A percentile compares a stretch with the other conserved stretches of the same genome.
Conservation (phyloP, 257 asterid species). For the Fraxinus pennsylvanica region DNA sequence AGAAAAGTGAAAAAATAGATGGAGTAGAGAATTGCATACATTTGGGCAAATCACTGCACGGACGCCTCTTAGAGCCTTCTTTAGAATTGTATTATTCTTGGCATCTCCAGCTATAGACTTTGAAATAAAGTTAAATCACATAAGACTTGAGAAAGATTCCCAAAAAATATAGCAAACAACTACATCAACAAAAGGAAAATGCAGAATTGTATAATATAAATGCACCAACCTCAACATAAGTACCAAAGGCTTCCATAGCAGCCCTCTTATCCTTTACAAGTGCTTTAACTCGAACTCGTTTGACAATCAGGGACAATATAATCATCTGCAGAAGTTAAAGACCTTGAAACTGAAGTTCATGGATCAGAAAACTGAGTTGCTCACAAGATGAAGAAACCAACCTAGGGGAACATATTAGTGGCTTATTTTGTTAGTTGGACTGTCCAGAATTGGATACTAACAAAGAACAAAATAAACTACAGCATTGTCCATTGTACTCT, state of each 20-base stretch:
- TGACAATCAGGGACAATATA: conserved; percentile 76
- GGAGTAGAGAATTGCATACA: conserved; percentile 45
- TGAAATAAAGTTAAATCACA: conserved; percentile 26
- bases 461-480: background rate
- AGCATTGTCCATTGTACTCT: too few species aligned
- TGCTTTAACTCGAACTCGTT: conserved; percentile 74
- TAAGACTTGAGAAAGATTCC: conserved; percentile 17
- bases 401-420: background rate
- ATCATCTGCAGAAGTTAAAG: conserved; percentile 60
- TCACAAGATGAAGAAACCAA: background rate
- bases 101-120: conserved; percentile 75
- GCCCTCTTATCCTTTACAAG: conserved; percentile 83
- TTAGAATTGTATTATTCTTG: conserved; percentile 57
- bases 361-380: conserved; percentile 1
- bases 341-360: conserved; percentile 3
- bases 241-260: conserved; percentile 94
- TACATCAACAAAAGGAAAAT: background rate
- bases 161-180: background rate
- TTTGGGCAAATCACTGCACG: conserved; percentile 77
- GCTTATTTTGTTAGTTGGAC: background rate
- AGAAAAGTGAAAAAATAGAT: background rate
- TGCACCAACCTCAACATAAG: conserved; percentile 85
- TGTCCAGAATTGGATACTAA: background rate
- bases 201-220: background rate
- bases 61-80: conserved; percentile 75